Evolutionary conservation across 2,329 filamentous ascomycete species (phyloP), one percentile per base, ranked within the genome.

Genomic region (Aspergillus ustus): DNA sequence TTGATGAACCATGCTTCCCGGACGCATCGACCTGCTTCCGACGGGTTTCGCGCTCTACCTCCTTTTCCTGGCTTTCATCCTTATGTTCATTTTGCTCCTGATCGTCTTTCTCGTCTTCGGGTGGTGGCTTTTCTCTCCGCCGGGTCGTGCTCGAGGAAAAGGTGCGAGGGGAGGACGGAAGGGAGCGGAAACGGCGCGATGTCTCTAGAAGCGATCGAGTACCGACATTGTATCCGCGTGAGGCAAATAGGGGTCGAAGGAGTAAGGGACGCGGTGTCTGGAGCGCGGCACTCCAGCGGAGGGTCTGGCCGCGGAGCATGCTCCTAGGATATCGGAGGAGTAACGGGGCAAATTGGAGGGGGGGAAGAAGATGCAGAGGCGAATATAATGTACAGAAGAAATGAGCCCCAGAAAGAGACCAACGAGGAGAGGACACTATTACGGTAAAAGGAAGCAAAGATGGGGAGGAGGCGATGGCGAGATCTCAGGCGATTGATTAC

Each of bases 241-340:
- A 63, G 40, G 73, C 63, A 49, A 75, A 63, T 52, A 74, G 68
- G 55, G 75, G 72, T 52, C 75, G 70, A 53, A 72, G 73, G 53
- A 72, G 62, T 57, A 77, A 64, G 62, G 76, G 75, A 58, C 78
- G 79, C 70, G 79, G 78, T 62, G 81, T 80, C 69, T 80, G 82
- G 72, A 86, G 80, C 70, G 85, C 86, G 76, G 81, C 80, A 80
- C 87, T 85, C 87, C 87, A 90, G 78, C 86, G 85, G 72, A 89
- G 77, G 68, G 84, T 85, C 77, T 87, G 85, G 72, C 85, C 83
- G 80, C 87, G 86, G 75, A 87, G 82, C 87, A 89, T 90, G 76
- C 78, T 84, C 72, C 63, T 67, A 58, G 64, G 59, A 56, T 61
- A 52, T 59, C 62, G 53, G 31, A 46, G 29, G 49, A 49, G 54